Evolutionary conservation across 306 rosid species (phyloP).

Genomic region (Myrica gale): DNA sequence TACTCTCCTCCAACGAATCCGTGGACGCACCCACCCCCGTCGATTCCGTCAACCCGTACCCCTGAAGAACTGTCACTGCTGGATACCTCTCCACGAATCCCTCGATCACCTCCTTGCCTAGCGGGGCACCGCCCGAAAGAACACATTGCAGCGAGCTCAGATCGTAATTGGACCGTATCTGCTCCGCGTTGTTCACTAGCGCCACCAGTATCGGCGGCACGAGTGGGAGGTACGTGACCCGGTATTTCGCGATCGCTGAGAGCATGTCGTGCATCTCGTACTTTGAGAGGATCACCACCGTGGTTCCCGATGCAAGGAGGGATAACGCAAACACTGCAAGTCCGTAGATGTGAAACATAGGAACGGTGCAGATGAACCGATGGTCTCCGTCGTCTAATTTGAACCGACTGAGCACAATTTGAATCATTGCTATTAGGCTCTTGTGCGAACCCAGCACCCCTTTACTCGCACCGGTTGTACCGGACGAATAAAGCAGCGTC

Average conservation of each 20-base stretch:
- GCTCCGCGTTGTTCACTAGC: slow-evolving; percentile 58
- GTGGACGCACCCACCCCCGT: slow-evolving; percentile 81
- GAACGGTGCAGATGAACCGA: slow-evolving; percentile 76
- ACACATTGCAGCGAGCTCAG: slow-evolving; percentile 54
- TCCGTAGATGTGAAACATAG: slow-evolving; percentile 94
- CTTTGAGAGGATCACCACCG: slow-evolving; percentile 66
- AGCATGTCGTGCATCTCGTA: slow-evolving; percentile 85
- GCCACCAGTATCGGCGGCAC: slow-evolving; percentile 88
- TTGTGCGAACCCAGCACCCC: slow-evolving; percentile 84
- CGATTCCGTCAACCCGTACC: slow-evolving; percentile 86
- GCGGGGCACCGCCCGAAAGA: slow-evolving; percentile 83
- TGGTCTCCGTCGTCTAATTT: slow-evolving; percentile 26
- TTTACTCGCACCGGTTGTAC: slow-evolving; percentile 88
- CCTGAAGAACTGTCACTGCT: slow-evolving; percentile 60
- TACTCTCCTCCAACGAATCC: slow-evolving; percentile 81
- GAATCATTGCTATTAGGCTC: slow-evolving; percentile 66
- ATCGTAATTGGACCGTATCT: slow-evolving; percentile 59
- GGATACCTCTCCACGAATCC: slow-evolving; percentile 72
- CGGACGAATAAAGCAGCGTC: slow-evolving; percentile 77
- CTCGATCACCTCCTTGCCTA: slow-evolving; percentile 79
- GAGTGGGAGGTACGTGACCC: slow-evolving; percentile 62
- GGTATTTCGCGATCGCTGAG: slow-evolving; percentile 45
- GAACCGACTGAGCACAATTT: slow-evolving; percentile 49
- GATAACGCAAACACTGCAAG: slow-evolving; percentile 63
- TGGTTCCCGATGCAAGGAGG: slow-evolving; percentile 59